Base-by-base conservation (phyloP, 441 rosid species). In the Pelargonium cotyledonis region DNA sequence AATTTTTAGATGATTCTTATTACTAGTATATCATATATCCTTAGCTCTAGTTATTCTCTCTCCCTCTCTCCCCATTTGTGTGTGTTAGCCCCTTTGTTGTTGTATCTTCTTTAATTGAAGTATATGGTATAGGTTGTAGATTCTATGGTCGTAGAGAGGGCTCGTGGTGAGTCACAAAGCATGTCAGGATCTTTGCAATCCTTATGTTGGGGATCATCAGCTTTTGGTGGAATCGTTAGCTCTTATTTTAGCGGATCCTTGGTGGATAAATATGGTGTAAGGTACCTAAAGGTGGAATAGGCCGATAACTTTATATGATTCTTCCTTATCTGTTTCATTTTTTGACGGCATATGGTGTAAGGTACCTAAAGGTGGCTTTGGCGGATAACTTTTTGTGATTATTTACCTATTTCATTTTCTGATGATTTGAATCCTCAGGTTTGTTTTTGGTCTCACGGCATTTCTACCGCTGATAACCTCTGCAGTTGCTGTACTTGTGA, bases 81-180 rank as follows among this genome's bases (percentile, higher is more conserved):
- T 49, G n/a, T 14, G 57, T 12, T 49, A 49, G 55, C 57, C 57
- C 57, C 18, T 49, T 49, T 49, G 57, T 15, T 23, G 57, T 49
- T 49, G 14, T 10, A 12, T 14, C 57, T 49, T 15, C 57, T 49
- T 49, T 16, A 49, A 70, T 68, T 80, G 73, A 69, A 67, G 55
- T 44, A 71, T 64, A 23, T 23, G 65, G 23, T 79, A 67, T 72
- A 95, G 99, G 99, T 88, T 78, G 99, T 92, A 68, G 98, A 95
- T 86, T 95, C 99, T 70, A 91, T 95, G 99, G 97, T 95, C 40
- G 99, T 92, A 58, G 98, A 95, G 82, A 85, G 97, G 76, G 95
- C 97, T 79, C 96, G 99, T 73, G 99, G 97, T 58, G 99, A 95
- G 80, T 92, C 99, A 35, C 98, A 90, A 79, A 88, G 91, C 68